These are phyloP conservation scores for Raffaelea ambrosiae DNA, from an alignment of 2,329 filamentous ascomycete species.

Conservation along the genomic window DNA sequence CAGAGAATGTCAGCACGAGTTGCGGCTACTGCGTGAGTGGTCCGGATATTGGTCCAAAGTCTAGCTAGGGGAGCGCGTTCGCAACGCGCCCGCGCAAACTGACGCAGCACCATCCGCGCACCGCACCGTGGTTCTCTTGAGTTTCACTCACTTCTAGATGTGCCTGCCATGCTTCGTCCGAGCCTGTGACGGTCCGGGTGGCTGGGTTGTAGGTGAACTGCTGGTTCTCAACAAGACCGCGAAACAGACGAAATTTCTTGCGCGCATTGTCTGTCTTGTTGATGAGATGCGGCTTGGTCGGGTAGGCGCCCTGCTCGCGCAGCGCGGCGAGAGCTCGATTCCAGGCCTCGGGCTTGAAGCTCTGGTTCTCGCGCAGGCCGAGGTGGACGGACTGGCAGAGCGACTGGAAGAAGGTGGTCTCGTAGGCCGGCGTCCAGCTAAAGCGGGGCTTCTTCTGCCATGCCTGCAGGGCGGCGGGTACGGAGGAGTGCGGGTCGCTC, in stretches of 20 bases:
- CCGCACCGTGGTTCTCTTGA: too few relatives aligned
- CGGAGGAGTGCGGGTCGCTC: constrained; percentile 10
- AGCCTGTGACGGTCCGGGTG: constrained; percentile 43
- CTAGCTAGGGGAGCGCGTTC: too few relatives aligned
- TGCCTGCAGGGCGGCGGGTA: constrained; percentile 8
- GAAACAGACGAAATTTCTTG: constrained; percentile 54
- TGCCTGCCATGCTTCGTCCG: constrained; percentile 47
- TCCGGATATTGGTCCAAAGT: too few relatives aligned
- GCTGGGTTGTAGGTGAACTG: constrained; percentile 46
- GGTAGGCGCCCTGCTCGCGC: constrained; percentile 46
- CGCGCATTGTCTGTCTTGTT: constrained; percentile 57
- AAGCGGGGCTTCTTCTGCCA: constrained; percentile 38
- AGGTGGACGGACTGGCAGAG: constrained; percentile 51
- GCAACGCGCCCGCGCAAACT: too few relatives aligned
- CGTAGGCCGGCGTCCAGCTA: constrained; percentile 51
- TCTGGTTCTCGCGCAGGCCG: constrained; percentile 39
- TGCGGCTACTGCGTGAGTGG: too few relatives aligned
- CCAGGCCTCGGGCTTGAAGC: constrained; percentile 55
- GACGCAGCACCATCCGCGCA: too few relatives aligned
- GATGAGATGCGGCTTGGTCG: constrained; percentile 53
- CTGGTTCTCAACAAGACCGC: constrained; percentile 47
- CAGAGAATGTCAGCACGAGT: background rate
- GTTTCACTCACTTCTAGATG: constrained; percentile 44
- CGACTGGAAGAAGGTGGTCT: constrained; percentile 52
- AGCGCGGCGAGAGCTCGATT: constrained; percentile 46